Base-by-base conservation (phyloP, 176 grass and related monocot species). In the Chrysopogon serrulatus region DNA sequence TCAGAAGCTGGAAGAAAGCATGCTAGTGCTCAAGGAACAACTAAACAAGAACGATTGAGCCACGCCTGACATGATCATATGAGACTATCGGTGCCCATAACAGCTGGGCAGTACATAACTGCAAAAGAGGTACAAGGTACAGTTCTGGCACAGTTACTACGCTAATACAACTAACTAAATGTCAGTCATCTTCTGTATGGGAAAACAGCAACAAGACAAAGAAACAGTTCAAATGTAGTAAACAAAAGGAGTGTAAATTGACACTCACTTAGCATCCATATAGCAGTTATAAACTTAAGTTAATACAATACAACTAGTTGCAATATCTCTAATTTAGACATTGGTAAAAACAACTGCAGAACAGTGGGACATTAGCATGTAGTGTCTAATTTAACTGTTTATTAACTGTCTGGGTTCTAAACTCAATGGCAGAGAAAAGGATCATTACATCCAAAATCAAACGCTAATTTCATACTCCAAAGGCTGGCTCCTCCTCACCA, bases 371-470 rank as follows among this genome's bases (percentile, higher is more conserved):
- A 37, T 39, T 39, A 23, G 4, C 34, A 23, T 39, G 65, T 14
- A 24, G 4, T 40, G 19, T 7, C 21, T 68, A 68, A 68, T 11
- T 68, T n/a, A 11, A 68, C 3, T 24, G 4, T 24, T 69, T 40
- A 69, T 69, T 69, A 15, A 69, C 21, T 24, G 36, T 14, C 21
- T 27, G 12, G 16, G 39, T 71, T 43, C 40, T 18, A 28, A 47
- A 45, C 14, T 35, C 41, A 75, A 33, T 57, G 34, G 73, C 73
- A 85, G 27, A 78, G 27, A 59, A 85, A 78, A 13, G 74, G 83
- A 10, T 85, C 83, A 19, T 35, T 40, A 11, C 0, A 26, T n/a
- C 28, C 35, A 34, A 78, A 68, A 12, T 61, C 49, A 14, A 27
- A 43, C 9, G 48, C 64, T 44, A 8, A 21, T 24, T 11, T 35